A percentile compares a stretch with the other conserved stretches of the same genome.
Conservation (phyloP, 352 stramenopile genomes). For the Hyaloperonospora brassicae region DNA sequence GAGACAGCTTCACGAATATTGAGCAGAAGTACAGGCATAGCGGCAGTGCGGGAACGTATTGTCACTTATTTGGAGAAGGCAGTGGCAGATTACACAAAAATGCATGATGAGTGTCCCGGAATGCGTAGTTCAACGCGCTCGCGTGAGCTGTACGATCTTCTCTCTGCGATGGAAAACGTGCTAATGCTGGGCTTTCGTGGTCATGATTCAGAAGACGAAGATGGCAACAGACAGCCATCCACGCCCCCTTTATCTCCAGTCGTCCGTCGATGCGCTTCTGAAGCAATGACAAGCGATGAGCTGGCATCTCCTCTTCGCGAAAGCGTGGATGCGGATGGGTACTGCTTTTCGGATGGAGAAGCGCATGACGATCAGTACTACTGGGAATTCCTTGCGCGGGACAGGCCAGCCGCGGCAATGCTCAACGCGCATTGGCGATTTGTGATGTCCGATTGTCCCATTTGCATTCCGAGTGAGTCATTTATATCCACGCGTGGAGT, state of each 20-base stretch:
- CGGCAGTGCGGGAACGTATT: slow-evolving; percentile 39
- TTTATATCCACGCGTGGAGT: slow-evolving; percentile 65
- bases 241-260: slow-evolving; percentile 24
- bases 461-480: slow-evolving; percentile 42
- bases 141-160: slow-evolving; percentile 57
- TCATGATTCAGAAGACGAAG: slow-evolving; percentile 22
- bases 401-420: slow-evolving; percentile 36
- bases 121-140: slow-evolving; percentile 61
- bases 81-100: slow-evolving; percentile 44
- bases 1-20: slow-evolving; percentile 7
- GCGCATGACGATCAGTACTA: slow-evolving; percentile 40
- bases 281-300: slow-evolving; percentile 13
- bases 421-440: slow-evolving; percentile 62
- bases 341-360: slow-evolving; percentile 18
- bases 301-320: slow-evolving; percentile 13
- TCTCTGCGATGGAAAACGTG: slow-evolving; percentile 60
- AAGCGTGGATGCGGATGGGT: slow-evolving; percentile 16
- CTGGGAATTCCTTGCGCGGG: slow-evolving; percentile 60
- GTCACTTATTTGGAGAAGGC: slow-evolving; percentile 52
- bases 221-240: slow-evolving; percentile 10
- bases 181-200: slow-evolving; percentile 56
- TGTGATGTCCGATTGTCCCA: slow-evolving; percentile 41
- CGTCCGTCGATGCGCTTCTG: slow-evolving; percentile 11
- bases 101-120: slow-evolving; percentile 50
- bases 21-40: slow-evolving; percentile 14